Evolutionary conservation across 179 eudicot species (phyloP), one percentile per base, ranked within the genome.

Genomic region (Amaranthus tricolor): DNA sequence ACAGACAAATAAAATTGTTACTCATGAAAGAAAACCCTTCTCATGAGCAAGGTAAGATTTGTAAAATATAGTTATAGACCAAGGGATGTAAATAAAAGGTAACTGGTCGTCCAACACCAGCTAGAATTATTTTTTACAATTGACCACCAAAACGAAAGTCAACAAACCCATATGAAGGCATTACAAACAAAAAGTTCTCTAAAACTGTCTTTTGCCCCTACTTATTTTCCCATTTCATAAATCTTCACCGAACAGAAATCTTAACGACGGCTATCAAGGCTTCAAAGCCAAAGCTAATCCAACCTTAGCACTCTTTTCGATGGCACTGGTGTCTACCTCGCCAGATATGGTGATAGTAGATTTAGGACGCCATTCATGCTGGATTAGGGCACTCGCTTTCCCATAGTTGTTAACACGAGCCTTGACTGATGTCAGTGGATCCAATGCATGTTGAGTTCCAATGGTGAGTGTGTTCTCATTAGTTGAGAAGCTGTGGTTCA

Each of bases 361-460:
- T 68, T 85, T 90, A 0, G 96, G 96, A 65, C 91, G 91, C 93
- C 91, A 92, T 77, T 89, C 91, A 15, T 94, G 98, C 87, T 92
- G 98, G 77, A 94, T 84, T 31, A 94, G 87, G 68, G 97, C 94
- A 76, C 91, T 92, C 44, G 93, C 94, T 78, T 79, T 92, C 57
- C 98, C 98, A 54, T 76, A 78, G 86, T 85, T 94, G 90, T 94
- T 84, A 62, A 94, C 90, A 43, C 90, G 86, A 47, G 91, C 89
- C 89, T 94, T 94, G 72, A 94, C 88, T 7, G 72, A 66, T n/a
- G 98, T 94, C 74, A 89, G 69, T 53, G 93, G 91, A 65, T 94
- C 97, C 75, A 94, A 78, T 0, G 87, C 77, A 50, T 94, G 98
- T 44, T 92, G 97, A 13, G 96, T 87, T 47, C 98, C 98, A 7